Evolutionary conservation across 2,329 filamentous ascomycete species (phyloP), one percentile per base, ranked within the genome.

Genomic region (Aspergillus fumigatus): DNA sequence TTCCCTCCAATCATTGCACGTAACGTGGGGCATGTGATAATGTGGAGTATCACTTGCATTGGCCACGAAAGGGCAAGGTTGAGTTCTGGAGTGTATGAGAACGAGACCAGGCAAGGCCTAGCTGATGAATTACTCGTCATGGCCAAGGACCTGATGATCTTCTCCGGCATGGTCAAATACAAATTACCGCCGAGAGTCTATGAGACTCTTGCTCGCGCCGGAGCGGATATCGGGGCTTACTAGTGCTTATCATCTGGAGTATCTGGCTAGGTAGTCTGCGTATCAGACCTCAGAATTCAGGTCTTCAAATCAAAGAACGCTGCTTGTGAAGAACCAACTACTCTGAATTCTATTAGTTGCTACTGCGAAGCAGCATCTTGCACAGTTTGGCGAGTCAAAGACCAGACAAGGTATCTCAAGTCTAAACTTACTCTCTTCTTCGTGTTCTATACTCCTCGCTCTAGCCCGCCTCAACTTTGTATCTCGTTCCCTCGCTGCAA

Each of bases 21-120:
- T 70, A 96, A 94, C 68, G 87, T 97, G 65, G 93, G 93, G 19
- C 91, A 93, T 73, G 81, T 97, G 60, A 83, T 99, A 61, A 88
- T 96, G 78, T 97, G 94, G 94, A 91, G 91, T 51, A 90, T 99
- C 63, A 83, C 88, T 45, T 92, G 89, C 76, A 95, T 92, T 74
- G 87, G 88, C 51, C 84, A 86, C 55, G 88, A 96, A 74, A 84
- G 90, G 60, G 87, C 89, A 65, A 79, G 86, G 59, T 81, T 95
- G 49, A 82, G 83, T 55, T 82, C 80, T 57, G 86, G 87, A 27
- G 84, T 88, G 65, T 97, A 88, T 73, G 91, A 88, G 64, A 77
- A 73, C 56, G 74, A 76, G 52, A 75, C 75, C 56, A 70, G 74
- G 49, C 71, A 75, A 56, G 69, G 68, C 19, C 62, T 91, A 75